Evolutionary conservation across 768 basidiomycete genomes (phyloP), one percentile per base, ranked within the genome.

Genomic region (Leccinum uliginosum): DNA sequence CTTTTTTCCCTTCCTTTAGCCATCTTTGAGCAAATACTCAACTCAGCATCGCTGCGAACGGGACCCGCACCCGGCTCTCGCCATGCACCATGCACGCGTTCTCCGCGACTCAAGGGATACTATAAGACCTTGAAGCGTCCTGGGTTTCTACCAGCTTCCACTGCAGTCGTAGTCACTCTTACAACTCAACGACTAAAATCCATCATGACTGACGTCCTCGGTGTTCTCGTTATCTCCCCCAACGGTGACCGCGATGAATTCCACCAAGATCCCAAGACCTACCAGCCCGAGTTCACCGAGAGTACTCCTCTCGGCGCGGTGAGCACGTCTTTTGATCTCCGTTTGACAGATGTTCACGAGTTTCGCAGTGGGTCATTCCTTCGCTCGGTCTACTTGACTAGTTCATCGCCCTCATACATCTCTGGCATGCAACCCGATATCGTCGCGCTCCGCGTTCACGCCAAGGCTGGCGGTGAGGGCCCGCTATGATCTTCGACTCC

Each of bases 381-480:
- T 60, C 86, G 88, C 57, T 75, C 79, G 34, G 80, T 80, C 23
- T 91, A 91, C 76, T 75, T 91, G 71, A 76, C 79, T 59, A 74
- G 79, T 62, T 75, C 77, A 17, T 89, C 88, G 30, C 73, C 85
- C 9, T 85, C 85, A 24, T 87, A 83, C 71, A 87, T 91, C 63
- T 71, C 78, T 50, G 83, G 80, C 56, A 83, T 91, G 71, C 76
- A 79, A 58, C 70, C 77, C 27, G 85, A 89, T 65, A 77, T 91
- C 63, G 87, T 87, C 32, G 81, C 89, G 69, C 78, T 93, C 64
- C 85, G 85, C 62, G 80, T 88, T 52, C 85, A 84, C 60, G 89
- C 87, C 70, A 93, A 93, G 74, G 85, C 85, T 53, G 90, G 90
- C 46, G 85, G 85, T 51, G 91, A 94, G 68, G 91, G 91, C n/a